These are phyloP conservation scores for Solanum arcanum DNA, from an alignment of 257 asterid genomes.

Conservation along the genomic window DNA sequence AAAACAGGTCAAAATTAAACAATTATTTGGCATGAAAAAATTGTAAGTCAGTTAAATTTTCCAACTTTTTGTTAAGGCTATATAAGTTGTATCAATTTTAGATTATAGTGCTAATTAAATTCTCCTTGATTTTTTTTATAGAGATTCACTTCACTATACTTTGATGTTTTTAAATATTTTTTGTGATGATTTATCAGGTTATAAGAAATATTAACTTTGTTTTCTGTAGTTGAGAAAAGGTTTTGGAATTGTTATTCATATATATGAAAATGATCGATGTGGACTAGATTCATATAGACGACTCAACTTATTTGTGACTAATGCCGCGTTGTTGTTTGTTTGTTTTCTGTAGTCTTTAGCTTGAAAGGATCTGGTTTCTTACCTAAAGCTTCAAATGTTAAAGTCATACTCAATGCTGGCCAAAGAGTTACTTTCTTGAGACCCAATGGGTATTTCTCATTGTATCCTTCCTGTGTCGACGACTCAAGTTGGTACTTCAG, in stretches of 20 bases:
- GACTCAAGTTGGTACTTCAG: neutral
- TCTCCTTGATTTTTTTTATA: neutral
- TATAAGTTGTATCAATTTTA: neutral
- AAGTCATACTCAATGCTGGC: conserved; percentile 80
- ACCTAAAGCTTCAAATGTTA: conserved; percentile 60
- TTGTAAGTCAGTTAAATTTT: neutral
- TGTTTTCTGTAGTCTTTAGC: conserved; percentile 34
- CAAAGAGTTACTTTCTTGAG: conserved; percentile 65
- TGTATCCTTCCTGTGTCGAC: conserved; percentile 49
- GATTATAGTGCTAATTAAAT: neutral
- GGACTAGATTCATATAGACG: neutral
- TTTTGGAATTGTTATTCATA: neutral
- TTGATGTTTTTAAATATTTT: neutral
- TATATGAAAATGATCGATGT: neutral
- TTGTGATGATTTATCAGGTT: neutral
- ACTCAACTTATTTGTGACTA: neutral
- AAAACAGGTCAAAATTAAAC: neutral
- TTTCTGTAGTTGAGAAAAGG: neutral
- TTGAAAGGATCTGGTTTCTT: conserved; percentile 60
- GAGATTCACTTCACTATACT: neutral
- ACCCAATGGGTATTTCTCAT: conserved; percentile 93
- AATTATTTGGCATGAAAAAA: neutral
- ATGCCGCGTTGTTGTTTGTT: neutral
- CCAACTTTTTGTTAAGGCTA: neutral
- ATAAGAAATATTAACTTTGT: neutral